These are phyloP conservation scores for Diplogelasinospora grovesii DNA, from an alignment of 495 filamentous ascomycete species.

Conservation along the genomic window DNA sequence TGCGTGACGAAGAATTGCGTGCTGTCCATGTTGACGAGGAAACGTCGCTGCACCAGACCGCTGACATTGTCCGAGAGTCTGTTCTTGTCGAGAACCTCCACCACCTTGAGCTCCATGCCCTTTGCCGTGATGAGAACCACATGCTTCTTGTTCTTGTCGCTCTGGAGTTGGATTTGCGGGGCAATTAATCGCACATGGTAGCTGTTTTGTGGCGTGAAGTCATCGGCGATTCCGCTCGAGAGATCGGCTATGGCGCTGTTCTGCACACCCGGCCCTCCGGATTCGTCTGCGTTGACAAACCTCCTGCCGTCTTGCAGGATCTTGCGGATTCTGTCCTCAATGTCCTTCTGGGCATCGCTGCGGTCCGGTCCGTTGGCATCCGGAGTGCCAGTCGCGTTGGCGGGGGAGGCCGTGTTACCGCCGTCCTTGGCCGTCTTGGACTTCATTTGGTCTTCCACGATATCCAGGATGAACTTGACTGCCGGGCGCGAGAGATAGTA, in stretches of 20 bases:
- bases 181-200: conserved; percentile 94
- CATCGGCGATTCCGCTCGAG: conserved; percentile 70
- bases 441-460: conserved; percentile 87
- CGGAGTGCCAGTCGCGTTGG: conserved; percentile 27
- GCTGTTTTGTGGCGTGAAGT: conserved; percentile 87
- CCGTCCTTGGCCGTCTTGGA: conserved; percentile 41
- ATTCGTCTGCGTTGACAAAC: conserved; percentile 69
- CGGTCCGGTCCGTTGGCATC: conserved; percentile 37
- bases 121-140: conserved; percentile 91
- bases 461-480: conserved; percentile 96
- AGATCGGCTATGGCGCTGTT: conserved; percentile 50
- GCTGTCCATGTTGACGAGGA: conserved; percentile 89
- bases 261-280: conserved; percentile 22
- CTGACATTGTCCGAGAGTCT: conserved; percentile 87
- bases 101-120: conserved; percentile 91
- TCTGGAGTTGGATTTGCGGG: conserved; percentile 94
- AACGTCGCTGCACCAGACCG: conserved; percentile 88
- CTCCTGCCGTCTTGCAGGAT: conserved; percentile 79
- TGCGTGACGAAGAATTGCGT: conserved; percentile 97
- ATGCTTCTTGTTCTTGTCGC: conserved; percentile 92
- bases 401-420: conserved; percentile 29
- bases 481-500: conserved; percentile 95
- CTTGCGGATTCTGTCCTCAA: conserved; percentile 82
- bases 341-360: conserved; percentile 54
- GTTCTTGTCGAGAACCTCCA: conserved; percentile 96